Conservation (phyloP, 2,329 filamentous ascomycete species). For the Arthrobotrys pseudoclavata region DNA sequence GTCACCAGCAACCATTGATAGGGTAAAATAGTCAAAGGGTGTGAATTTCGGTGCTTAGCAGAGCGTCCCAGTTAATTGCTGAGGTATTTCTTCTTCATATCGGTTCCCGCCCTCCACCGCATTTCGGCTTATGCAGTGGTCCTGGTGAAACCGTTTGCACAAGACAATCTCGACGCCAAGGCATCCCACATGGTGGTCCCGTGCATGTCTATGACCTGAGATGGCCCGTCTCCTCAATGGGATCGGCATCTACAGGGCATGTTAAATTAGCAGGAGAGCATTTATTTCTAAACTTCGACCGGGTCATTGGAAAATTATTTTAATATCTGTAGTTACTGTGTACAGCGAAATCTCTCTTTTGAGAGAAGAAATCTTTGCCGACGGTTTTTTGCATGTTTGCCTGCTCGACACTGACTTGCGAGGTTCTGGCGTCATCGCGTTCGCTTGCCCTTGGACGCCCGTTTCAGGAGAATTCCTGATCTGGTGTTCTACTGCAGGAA, state of each 20-base stretch:
- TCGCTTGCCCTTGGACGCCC: slow-evolving; percentile 49
- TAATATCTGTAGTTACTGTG: neutral
- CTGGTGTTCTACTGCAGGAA: slow-evolving; percentile 58
- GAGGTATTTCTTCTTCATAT: slow-evolving; percentile 22
- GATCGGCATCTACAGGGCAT: slow-evolving; percentile 15
- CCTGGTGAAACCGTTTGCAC: slow-evolving; percentile 40
- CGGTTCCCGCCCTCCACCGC: slow-evolving; percentile 10
- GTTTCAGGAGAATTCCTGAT: slow-evolving; percentile 57
- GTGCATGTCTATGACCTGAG: slow-evolving; percentile 26
- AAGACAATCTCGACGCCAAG: slow-evolving; percentile 53
- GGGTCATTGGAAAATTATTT: slow-evolving; percentile 15
- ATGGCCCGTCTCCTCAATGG: slow-evolving; percentile 14
- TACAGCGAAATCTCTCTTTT: neutral
- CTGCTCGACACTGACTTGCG: slow-evolving; percentile 28
- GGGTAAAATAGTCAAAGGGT: neutral
- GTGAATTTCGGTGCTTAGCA: neutral
- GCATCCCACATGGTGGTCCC: slow-evolving; percentile 45
- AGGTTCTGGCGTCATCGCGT: slow-evolving; percentile 52
- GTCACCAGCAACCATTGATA: slow-evolving; percentile 16
- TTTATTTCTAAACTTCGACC: slow-evolving; percentile 25
- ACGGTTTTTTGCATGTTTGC: slow-evolving; percentile 1
- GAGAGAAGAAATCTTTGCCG: slow-evolving; percentile 11
- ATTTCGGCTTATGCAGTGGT: slow-evolving; percentile 2
- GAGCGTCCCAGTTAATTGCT: slow-evolving; percentile 15
- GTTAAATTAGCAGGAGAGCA: slow-evolving; percentile 19